phyloP scores from a whole-genome alignment of 805 yeast genomes.

The Brettanomyces bruxellensis region DNA sequence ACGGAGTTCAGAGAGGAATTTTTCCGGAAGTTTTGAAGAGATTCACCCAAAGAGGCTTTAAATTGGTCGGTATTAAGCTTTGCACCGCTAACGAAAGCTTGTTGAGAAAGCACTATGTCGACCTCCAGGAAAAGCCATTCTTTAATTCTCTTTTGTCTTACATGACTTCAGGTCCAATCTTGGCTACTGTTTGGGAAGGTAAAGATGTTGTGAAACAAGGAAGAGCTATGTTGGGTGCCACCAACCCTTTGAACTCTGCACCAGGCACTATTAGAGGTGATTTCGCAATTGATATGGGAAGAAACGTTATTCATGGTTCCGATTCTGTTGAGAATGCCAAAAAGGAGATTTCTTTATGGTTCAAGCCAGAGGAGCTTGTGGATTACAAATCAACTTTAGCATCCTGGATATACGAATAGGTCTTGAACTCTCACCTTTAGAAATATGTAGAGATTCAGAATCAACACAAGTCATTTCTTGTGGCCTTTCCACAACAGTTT shows the following conservation, averaged over 20 bases:
- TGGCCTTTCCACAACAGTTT: no score
- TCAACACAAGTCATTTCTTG: background rate
- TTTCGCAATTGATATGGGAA: slow-evolving; percentile 96
- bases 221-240: slow-evolving; percentile 95
- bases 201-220: slow-evolving; percentile 99
- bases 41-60: slow-evolving; percentile 96
- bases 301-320: slow-evolving; percentile 99
- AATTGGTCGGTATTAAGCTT: slow-evolving; percentile 92
- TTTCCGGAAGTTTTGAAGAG: slow-evolving; percentile 82
- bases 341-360: slow-evolving; percentile 95
- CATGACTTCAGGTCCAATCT: slow-evolving; percentile 98
- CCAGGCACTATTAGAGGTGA: slow-evolving; percentile 99
- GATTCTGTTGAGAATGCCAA: slow-evolving; percentile 97
- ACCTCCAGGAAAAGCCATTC: slow-evolving; percentile 92
- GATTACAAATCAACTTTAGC: slow-evolving; percentile 80
- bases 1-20: slow-evolving; percentile 99
- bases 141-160: slow-evolving; percentile 93
- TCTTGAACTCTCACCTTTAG: background rate
- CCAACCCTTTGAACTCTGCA: slow-evolving; percentile 94
- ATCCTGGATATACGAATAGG: slow-evolving; percentile 88
- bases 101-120: slow-evolving; percentile 91
- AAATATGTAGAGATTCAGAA: background rate
- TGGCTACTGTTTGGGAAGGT: slow-evolving; percentile 99
- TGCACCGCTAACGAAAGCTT: slow-evolving; percentile 78
- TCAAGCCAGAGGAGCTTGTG: slow-evolving; percentile 92